These are phyloP conservation scores for Sugiyamaella chiloensis DNA, from an alignment of 805 yeast genomes.

Conservation along the genomic window DNA sequence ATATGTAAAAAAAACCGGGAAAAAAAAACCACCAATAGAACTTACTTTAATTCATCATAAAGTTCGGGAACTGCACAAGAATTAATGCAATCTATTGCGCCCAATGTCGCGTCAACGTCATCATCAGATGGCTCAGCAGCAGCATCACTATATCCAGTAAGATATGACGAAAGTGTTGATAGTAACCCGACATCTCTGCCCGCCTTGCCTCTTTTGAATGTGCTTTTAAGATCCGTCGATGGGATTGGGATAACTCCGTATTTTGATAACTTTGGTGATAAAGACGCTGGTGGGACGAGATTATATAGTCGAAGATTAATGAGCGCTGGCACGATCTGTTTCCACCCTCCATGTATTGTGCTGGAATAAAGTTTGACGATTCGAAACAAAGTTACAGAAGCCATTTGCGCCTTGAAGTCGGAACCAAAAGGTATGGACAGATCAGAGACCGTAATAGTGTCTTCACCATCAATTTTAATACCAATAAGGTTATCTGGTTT, in stretches of 20 bases:
- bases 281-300: conserved; percentile 42
- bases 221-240: conserved; percentile 44
- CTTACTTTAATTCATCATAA: conserved; percentile 19
- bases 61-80: conserved; percentile 54
- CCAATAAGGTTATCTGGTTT: conserved; percentile 31
- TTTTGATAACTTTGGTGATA: conserved; percentile 22
- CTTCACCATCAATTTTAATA: conserved; percentile 50
- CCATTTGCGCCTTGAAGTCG: conserved; percentile 87
- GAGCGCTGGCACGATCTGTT: conserved; percentile 53
- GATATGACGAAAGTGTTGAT: conserved; percentile 86
- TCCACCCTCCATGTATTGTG: conserved; percentile 54
- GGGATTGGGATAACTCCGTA: neutral
- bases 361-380: conserved; percentile 52
- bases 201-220: conserved; percentile 57
- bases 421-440: conserved; percentile 80
- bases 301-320: conserved; percentile 69
- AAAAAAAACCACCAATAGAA: conserved; percentile 33
- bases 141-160: conserved; percentile 83
- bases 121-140: conserved; percentile 90
- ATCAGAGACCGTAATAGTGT: conserved; percentile 70
- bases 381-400: conserved; percentile 81
- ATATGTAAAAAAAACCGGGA: no score
- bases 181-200: conserved; percentile 74
- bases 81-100: conserved; percentile 78
- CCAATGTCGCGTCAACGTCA: conserved; percentile 80